These are phyloP conservation scores for Penicillium coffeae DNA, from an alignment of 495 filamentous ascomycete species.

Conservation along the genomic window DNA sequence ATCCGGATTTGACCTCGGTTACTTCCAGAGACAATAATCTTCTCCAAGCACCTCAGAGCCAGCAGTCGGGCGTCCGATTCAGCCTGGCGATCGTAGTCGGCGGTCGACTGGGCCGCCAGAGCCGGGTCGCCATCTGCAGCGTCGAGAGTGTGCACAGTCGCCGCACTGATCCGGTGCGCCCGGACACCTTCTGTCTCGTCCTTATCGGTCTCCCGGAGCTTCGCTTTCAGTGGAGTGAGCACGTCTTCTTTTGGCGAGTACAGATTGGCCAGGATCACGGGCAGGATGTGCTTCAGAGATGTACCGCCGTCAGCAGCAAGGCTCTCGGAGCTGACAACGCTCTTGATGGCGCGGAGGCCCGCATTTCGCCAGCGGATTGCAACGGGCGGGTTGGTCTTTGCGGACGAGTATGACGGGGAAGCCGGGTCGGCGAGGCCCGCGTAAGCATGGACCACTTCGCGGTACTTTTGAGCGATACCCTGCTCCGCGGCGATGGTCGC, in stretches of 20 bases:
- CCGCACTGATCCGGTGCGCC: constrained; percentile 69
- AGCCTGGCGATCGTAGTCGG: constrained; percentile 77
- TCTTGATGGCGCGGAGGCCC: constrained; percentile 74
- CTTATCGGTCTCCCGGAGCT: constrained; percentile 61
- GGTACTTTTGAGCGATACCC: constrained; percentile 76
- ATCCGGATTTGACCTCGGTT: constrained; percentile 72
- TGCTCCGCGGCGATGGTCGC: constrained; percentile 75
- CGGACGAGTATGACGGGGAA: constrained; percentile 27
- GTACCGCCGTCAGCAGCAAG: constrained; percentile 68
- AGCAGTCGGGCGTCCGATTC: constrained; percentile 82
- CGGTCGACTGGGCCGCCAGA: constrained; percentile 67
- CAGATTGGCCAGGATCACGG: constrained; percentile 79
- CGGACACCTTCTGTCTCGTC: constrained; percentile 54
- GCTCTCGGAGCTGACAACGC: constrained; percentile 71
- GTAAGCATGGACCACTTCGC: constrained; percentile 71
- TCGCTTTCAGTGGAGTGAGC: constrained; percentile 56
- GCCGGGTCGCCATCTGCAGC: constrained; percentile 63
- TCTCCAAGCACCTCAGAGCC: constrained; percentile 76
- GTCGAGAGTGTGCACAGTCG: constrained; percentile 71
- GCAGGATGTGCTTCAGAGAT: constrained; percentile 70
- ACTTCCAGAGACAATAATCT: constrained; percentile 67
- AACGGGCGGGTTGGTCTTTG: constrained; percentile 60
- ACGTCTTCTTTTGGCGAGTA: constrained; percentile 71
- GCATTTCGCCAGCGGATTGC: constrained; percentile 80
- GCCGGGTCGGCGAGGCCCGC: constrained; percentile 62